Evolutionary conservation across 441 rosid genomes (phyloP), one percentile per base, ranked within the genome.

Genomic region (Arabidopsis hybrid): DNA sequence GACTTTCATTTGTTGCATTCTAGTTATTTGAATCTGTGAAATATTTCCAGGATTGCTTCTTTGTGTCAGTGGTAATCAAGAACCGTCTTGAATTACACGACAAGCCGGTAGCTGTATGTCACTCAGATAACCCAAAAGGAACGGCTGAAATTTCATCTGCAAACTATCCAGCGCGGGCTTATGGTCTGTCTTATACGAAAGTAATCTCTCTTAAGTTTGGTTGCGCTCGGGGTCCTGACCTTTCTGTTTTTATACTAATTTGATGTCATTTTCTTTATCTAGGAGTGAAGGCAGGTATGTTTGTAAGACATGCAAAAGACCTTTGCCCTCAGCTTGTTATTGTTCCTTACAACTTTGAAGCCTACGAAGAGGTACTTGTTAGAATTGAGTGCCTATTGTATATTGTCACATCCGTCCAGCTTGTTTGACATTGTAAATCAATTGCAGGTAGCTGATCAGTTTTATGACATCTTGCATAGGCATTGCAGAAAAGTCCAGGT

Each of bases 81-180:
- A 86, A 80, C 75, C 88, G 70, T 79, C 87, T 87, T 4, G 89
- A 87, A 50, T 76, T 95, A 76, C 89, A 83, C 10, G 90, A 91
- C 74, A 88, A 83, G 83, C 97, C 97, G 52, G 96, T 95, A 67
- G 99, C 97, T 56, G 87, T 92, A 59, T 89, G 97, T 63, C 99
- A 92, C 85, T 95, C 99, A 9, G 93, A 88, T 80, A 95, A 86
- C 78, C 88, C 91, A 14, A 90, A 89, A 81, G 99, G 99, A 83
- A 92, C 99, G 56, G 97, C 99, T 55, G 97, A 95, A 86, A 92
- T 95, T 64, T 95, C 97, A 65, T 95, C 99, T 12, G 97, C 99
- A 50, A 95, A 95, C 73, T 95, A 95, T 77, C 93, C 96, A 72
- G 97, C 97, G 74, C 88, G 97, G 72, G 86, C 77, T 72, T 92